phyloP scores from a whole-genome alignment of 2,329 filamentous ascomycete species.

The Alternaria triticimaculans region DNA sequence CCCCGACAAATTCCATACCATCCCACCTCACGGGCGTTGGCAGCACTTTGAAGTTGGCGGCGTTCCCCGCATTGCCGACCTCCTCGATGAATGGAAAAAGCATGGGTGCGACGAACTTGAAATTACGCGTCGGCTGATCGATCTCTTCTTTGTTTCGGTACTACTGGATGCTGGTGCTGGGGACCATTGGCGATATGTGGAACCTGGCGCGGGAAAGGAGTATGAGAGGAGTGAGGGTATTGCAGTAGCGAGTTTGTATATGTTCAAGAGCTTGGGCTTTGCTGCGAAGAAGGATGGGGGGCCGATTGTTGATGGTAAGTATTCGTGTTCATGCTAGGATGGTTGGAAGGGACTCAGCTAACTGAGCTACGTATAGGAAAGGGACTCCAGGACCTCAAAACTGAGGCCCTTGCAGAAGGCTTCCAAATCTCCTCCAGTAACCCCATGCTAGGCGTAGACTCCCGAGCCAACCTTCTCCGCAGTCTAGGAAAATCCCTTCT shows the following conservation, averaged over 20 bases:
- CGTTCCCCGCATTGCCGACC: conserved; percentile 71
- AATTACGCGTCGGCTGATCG: conserved; percentile 74
- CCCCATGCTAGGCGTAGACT: conserved; percentile 77
- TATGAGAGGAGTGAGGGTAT: conserved; percentile 88
- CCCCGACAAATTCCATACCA: conserved; percentile 58
- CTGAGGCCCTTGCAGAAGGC: conserved; percentile 74
- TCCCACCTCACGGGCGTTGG: conserved; percentile 78
- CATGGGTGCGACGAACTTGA: conserved; percentile 68
- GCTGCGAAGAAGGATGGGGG: conserved; percentile 76
- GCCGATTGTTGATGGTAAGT: conserved; percentile 73
- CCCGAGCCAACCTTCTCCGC: conserved; percentile 77
- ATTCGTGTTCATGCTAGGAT: conserved; percentile 47
- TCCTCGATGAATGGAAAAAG: conserved; percentile 68
- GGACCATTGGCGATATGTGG: conserved; percentile 87
- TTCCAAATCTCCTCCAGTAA: conserved; percentile 83
- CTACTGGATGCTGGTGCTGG: conserved; percentile 86
- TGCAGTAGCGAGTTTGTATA: conserved; percentile 77
- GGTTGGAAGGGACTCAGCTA: not conserved
- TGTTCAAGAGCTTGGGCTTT: conserved; percentile 85
- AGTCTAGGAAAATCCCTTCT: conserved; percentile 76
- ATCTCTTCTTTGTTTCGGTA: conserved; percentile 80
- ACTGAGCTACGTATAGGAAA: conserved; percentile 38
- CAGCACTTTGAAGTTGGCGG: conserved; percentile 82
- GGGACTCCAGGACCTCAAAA: conserved; percentile 74
- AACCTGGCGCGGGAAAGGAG: conserved; percentile 77